Percentiles rank a stretch among this genome's conserved stretches.
Evolutionary conservation across 2,329 filamentous ascomycete species (phyloP).

Genomic region (Nemania abortiva): DNA sequence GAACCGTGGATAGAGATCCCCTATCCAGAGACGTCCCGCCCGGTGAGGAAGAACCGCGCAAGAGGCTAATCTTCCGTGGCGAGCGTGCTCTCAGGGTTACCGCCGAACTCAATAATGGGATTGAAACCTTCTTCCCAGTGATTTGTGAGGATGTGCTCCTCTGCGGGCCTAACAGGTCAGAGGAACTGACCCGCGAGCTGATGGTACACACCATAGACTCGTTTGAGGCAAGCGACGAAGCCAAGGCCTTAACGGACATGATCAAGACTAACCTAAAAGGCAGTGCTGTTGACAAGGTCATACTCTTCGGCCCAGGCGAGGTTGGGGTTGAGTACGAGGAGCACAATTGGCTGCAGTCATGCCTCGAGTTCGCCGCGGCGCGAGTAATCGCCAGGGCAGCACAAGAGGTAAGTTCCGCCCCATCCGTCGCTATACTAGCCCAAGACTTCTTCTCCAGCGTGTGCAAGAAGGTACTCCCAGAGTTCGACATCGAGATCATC

Average conservation of each 20-base stretch:
- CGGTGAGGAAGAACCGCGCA: too few relatives aligned
- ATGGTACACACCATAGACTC: background rate
- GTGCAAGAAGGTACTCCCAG: conserved; percentile 21
- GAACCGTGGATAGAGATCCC: too few relatives aligned
- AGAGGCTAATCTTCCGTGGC: too few relatives aligned
- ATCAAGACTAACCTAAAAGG: conserved; percentile 11
- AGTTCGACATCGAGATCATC: conserved; percentile 30
- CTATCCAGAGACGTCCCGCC: too few relatives aligned
- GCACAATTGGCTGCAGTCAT: conserved; percentile 8
- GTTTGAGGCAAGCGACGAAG: conserved; percentile 13
- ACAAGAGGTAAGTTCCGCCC: conserved; percentile 7
- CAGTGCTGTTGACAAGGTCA: conserved; percentile 31
- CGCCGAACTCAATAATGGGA: too few relatives aligned
- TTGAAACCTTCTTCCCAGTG: too few relatives aligned
- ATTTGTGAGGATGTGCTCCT: background rate
- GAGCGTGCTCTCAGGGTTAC: too few relatives aligned
- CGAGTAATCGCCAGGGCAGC: conserved; percentile 21
- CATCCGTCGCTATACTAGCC: fast-evolving
- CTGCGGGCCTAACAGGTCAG: background rate
- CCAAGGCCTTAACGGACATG: background rate
- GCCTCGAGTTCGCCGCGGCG: conserved; percentile 19
- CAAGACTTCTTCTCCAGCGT: conserved; percentile 37
- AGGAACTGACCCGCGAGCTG: background rate
- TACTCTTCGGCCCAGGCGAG: conserved; percentile 36
- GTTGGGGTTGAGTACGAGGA: conserved; percentile 13